phyloP scores from a whole-genome alignment of 129 eudicot genomes.

The Apium graveolens region DNA sequence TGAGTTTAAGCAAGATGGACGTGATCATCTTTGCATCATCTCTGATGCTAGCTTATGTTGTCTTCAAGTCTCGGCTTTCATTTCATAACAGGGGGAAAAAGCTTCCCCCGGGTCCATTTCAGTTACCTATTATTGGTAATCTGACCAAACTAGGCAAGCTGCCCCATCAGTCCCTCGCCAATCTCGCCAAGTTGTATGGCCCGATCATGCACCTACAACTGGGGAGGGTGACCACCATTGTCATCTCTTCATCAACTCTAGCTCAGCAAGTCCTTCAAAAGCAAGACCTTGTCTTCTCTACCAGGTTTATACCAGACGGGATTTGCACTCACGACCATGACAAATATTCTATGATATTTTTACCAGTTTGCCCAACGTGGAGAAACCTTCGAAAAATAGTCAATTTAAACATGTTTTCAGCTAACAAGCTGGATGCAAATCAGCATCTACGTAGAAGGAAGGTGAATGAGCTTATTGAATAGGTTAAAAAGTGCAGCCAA shows the following conservation, averaged over 20 bases:
- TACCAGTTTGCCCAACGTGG: constrained; percentile 44
- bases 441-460: constrained; percentile 30
- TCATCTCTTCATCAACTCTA: constrained; percentile 15
- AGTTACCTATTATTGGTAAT: constrained; percentile 22
- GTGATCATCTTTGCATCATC: neutral
- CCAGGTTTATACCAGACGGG: constrained; percentile 1
- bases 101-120: constrained; percentile 21
- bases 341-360: constrained; percentile 27
- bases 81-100: neutral
- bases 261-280: constrained; percentile 25
- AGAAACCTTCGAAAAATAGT: constrained; percentile 32
- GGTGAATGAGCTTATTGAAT: constrained; percentile 36
- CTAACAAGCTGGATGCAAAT: constrained; percentile 30
- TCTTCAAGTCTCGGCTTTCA: neutral
- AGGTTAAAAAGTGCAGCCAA: constrained; percentile 21
- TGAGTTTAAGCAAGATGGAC: neutral
- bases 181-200: constrained; percentile 16
- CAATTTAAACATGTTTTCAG: constrained; percentile 32
- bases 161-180: constrained; percentile 23
- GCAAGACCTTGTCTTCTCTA: constrained; percentile 21
- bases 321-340: constrained; percentile 31
- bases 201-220: constrained; percentile 25
- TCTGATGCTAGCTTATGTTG: neutral
- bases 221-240: constrained; percentile 15
- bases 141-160: constrained; percentile 16